These are phyloP conservation scores for Phytophthora macrochlamydospora DNA, from an alignment of 352 stramenopile genomes.

Conservation along the genomic window DNA sequence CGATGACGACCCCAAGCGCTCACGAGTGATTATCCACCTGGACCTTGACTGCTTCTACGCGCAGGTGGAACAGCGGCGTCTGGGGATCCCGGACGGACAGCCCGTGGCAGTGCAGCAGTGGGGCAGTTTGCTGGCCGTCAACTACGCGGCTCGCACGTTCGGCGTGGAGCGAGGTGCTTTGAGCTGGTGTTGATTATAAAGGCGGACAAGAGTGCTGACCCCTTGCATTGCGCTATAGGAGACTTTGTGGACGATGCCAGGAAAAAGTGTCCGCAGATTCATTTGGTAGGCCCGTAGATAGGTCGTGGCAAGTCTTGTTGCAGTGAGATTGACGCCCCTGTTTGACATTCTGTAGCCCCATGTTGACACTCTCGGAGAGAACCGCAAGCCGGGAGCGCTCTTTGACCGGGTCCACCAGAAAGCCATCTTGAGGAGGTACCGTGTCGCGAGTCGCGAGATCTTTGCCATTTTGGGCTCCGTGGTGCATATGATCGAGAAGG, in stretches of 20 bases:
- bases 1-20: neutral
- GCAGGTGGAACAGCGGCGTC: conserved; percentile 80
- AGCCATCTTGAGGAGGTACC: conserved; percentile 79
- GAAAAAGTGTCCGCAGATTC: conserved; percentile 83
- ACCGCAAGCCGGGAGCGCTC: conserved; percentile 56
- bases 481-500: conserved; percentile 69
- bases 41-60: conserved; percentile 91
- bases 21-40: conserved; percentile 81
- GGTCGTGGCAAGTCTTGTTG: conserved; percentile 10
- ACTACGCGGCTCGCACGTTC: conserved; percentile 80
- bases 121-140: conserved; percentile 83
- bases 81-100: conserved; percentile 63
- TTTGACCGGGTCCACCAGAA: conserved; percentile 85
- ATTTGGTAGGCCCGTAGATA: conserved; percentile 49
- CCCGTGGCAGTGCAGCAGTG: conserved; percentile 87
- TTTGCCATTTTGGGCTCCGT: conserved; percentile 65
- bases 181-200: neutral
- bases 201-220: too few relatives aligned
- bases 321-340: neutral
- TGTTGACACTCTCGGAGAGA: conserved; percentile 83
- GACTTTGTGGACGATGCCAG: conserved; percentile 59
- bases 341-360: conserved; percentile 58
- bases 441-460: conserved; percentile 78
- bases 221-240: conserved; percentile 28
- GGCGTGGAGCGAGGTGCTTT: conserved; percentile 59